Base-by-base conservation (phyloP, 352 stramenopile species). In the Phytophthora meadii region DNA sequence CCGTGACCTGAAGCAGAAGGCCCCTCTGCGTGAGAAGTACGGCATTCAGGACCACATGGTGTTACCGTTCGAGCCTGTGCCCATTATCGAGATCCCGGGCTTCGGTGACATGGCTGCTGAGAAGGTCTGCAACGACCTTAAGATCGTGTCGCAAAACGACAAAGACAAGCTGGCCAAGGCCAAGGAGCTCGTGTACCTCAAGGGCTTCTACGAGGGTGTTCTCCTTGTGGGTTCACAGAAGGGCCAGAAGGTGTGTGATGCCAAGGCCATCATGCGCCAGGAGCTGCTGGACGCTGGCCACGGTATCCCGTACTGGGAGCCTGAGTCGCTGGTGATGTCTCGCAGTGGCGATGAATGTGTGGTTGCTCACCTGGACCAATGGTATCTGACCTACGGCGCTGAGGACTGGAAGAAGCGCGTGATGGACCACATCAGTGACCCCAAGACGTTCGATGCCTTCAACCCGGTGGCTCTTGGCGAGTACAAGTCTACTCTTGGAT, bases 61-160 rank as follows among this genome's bases (percentile, higher is more conserved):
- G 28, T 51, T 99, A 61, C 95, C 96, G 11, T 99, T 93, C 74
- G 97, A 99, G 28, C 93, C 99, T n/a, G 96, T 99, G 30, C 97
- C 98, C 11, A 99, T 99, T 82, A 99, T 99, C 68, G 93, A 99
- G 40, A 99, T 99, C 74, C 97, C 98, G 24, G 98, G 98, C 46
- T 99, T 99, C 61, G 98, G 98, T 36, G 88, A 99, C 67, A 91
- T 92, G 54, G 94, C 96, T 8, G 98, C 98, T 14, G 94, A 98
- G 15, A 98, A 96, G 62, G 95, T 99, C 65, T 98, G 90, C 71
- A 88, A 98, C 65, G 97, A 99, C 65, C 87, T 99, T 6, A 98
- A 99, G 74, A 98, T 99, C 49, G 98, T 98, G 53, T 97, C 92
- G 54, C 92, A 97, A 72, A 99, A 99, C 78, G 98, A 99, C 81